Percentiles rank a stretch among this genome's conserved stretches.
Evolutionary conservation across 2,329 filamentous ascomycete species (phyloP).

Genomic region (Aspergillus ustus): DNA sequence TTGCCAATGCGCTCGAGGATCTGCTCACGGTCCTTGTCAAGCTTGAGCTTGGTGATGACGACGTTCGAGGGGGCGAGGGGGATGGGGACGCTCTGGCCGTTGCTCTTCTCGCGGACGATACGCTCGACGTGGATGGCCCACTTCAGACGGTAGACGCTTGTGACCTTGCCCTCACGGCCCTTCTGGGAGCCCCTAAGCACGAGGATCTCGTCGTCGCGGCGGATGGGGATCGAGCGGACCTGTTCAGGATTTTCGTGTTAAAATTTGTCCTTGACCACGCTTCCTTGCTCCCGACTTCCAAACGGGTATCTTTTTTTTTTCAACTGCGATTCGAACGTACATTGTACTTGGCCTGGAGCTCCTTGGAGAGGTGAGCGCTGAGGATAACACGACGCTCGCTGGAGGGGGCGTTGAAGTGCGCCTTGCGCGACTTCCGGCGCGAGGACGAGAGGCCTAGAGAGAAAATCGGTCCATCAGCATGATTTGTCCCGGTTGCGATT

Average conservation of each 20-base stretch:
- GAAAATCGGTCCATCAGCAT: slow-evolving; percentile 19
- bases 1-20: slow-evolving; percentile 54
- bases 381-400: slow-evolving; percentile 95
- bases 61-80: slow-evolving; percentile 96
- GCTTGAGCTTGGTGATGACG: slow-evolving; percentile 98
- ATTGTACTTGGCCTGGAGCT: slow-evolving; percentile 99
- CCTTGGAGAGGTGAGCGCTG: slow-evolving; percentile 93
- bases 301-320: not conserved
- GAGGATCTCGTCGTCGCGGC: slow-evolving; percentile 95
- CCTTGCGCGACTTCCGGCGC: slow-evolving; percentile 98
- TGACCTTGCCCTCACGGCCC: slow-evolving; percentile 98
- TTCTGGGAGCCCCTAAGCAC: slow-evolving; percentile 94
- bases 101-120: slow-evolving; percentile 94
- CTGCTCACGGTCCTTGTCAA: slow-evolving; percentile 62
- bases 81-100: slow-evolving; percentile 92
- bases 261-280: not conserved
- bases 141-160: slow-evolving; percentile 96
- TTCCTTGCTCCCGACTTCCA: not conserved
- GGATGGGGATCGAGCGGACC: slow-evolving; percentile 95
- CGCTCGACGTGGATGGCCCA: slow-evolving; percentile 98
- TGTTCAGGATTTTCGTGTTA: slow-evolving; percentile 40
- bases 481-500: not conserved
- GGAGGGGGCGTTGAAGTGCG: slow-evolving; percentile 91
- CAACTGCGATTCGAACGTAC: slow-evolving; percentile 59
- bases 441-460: slow-evolving; percentile 64